Conservation (phyloP, 768 basidiomycete species). For the Mycena vitilis region DNA sequence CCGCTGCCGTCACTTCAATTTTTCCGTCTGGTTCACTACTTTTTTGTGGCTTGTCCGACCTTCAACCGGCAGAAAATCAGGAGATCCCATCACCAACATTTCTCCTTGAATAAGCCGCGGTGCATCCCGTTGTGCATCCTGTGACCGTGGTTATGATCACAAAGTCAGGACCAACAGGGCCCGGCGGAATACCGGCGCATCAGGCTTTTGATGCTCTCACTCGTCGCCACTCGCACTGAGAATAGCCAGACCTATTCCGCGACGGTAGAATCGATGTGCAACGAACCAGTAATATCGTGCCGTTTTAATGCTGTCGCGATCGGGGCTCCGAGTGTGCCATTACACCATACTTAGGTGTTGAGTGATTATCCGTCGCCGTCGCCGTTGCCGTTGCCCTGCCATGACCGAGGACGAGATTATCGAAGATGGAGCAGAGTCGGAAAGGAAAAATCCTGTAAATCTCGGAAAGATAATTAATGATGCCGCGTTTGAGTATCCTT, state of each 20-base stretch:
- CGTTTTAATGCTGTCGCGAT: background rate
- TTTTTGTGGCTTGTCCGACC: constrained; percentile 26
- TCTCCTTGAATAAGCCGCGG: constrained; percentile 28
- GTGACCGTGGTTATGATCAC: constrained; percentile 21
- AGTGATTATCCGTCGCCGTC: background rate
- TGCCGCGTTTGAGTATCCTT: background rate
- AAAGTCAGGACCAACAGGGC: background rate
- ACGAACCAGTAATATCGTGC: too few species aligned
- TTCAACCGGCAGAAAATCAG: constrained; percentile 21
- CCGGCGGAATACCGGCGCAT: constrained; percentile 28
- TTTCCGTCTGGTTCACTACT: constrained; percentile 13
- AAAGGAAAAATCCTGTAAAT: background rate
- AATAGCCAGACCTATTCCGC: too few species aligned
- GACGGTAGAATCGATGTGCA: too few species aligned
- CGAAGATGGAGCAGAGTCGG: background rate
- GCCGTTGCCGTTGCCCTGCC: too few species aligned
- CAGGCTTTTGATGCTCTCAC: constrained; percentile 9
- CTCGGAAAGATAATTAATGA: constrained; percentile 1
- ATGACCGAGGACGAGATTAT: background rate
- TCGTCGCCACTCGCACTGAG: too few species aligned
- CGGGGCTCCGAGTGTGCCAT: background rate
- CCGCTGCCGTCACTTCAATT: constrained; percentile 4
- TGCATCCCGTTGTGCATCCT: constrained; percentile 16
- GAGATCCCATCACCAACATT: constrained; percentile 16
- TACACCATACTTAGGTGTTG: background rate